Base-by-base conservation (phyloP, 164 flowering plant genomes). In the Vitis amurensis region DNA sequence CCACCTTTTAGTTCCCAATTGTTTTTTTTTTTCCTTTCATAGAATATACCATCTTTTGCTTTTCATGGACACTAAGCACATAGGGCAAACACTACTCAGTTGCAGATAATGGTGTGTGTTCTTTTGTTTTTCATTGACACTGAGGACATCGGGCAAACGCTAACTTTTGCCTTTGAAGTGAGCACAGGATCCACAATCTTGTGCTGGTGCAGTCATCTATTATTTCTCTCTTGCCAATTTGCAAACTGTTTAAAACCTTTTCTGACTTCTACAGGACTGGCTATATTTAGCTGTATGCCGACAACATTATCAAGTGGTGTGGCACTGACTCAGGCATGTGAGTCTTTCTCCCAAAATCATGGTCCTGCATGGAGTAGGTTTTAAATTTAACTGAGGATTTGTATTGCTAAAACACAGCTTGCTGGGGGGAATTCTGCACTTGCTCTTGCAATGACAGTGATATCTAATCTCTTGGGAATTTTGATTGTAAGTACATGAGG, bases 221-320 rank as follows among this genome's bases (percentile, higher is more conserved):
- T 55, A 60, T 69, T 56, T 47, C 10, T 61, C 61, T 61, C 14
- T 50, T 19, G 8, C 12, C 27, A 67, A 12, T 37, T 64, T 51
- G 16, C 23, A 23, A 65, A 55, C 63, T 27, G 6, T 57, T 67
- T 30, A 11, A 9, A 5, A 30, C 37, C 17, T 59, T 29, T 16
- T 66, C 48, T 51, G 31, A 10, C 63, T 73, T 47, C 27, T 73
- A 17, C 79, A 94, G 98, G 98, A 65, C 72, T 94, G 69, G 94
- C 98, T 53, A 81, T 94, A 69, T 94, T 94, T 85, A 75, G 85
- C 78, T 94, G 97, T 75, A 92, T 94, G 97, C 98, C 97, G 37
- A 94, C 97, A 60, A 92, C 98, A 64, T 86, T 94, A 77, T 94
- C 98, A 59, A 94, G 98, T 88, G 98, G 94, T 71, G 93, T 94